Percentiles rank a stretch among this genome's conserved stretches.
These are phyloP conservation scores for Globisporangium acanthophoron DNA, from an alignment of 352 stramenopile genomes.

Conservation along the genomic window DNA sequence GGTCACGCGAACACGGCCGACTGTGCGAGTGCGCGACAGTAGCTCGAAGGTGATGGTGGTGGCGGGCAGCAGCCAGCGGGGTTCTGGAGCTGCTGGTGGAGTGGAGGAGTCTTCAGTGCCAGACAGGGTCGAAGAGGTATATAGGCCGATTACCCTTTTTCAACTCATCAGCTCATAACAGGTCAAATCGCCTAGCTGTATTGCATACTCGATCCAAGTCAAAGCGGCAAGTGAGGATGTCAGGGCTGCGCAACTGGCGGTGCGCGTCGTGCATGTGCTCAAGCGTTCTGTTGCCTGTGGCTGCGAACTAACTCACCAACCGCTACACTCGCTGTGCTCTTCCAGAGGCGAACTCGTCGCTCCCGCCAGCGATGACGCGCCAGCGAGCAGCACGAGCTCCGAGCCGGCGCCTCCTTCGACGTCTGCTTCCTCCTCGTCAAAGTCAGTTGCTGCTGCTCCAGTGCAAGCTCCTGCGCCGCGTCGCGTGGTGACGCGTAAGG, in stretches of 20 bases:
- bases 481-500: constrained; percentile 32
- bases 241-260: constrained; percentile 31
- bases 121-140: no score
- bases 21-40: no score
- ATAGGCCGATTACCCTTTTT: no score
- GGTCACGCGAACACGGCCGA: no score
- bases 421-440: not conserved
- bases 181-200: no score
- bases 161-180: no score
- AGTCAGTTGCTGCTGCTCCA: not conserved
- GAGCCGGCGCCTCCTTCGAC: no score
- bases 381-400: not conserved
- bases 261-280: constrained; percentile 7
- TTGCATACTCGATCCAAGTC: no score
- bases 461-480: not conserved
- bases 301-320: not conserved
- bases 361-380: not conserved
- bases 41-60: no score
- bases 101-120: no score
- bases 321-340: not conserved
- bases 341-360: not conserved
- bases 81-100: no score
- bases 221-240: not conserved
- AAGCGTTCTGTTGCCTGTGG: not conserved
- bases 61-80: no score